Base-by-base conservation (phyloP, 768 basidiomycete genomes). In the Calocera viscosa region DNA sequence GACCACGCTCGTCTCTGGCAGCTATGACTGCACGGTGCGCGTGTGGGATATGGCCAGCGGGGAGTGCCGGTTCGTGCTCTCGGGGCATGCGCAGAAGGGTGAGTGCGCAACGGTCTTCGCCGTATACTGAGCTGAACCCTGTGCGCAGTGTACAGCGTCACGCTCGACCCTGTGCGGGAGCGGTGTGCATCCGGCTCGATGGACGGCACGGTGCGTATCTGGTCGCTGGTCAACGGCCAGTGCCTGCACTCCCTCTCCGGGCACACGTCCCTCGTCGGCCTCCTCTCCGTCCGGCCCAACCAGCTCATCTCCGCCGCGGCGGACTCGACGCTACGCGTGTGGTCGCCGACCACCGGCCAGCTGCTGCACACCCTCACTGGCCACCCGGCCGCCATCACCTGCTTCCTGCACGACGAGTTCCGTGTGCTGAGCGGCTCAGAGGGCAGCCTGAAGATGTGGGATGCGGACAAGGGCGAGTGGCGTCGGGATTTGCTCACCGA, bases 391-490 rank as follows among this genome's bases (percentile, higher is more conserved):
- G 94, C 95, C n/a, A 98, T 99, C 71, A 98, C 96, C 19, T 99
- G 95, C 78, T 97, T 98, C 82, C 93, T 95, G 76, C 94, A 96
- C 71, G 95, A 98, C 75, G 94, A 98, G 75, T 92, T 91, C 80
- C 97, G 96, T 74, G 91, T 98, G 49, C 82, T 99, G 32, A 91
- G 89, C 72, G 95, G 95, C 14, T 91, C 89, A 16, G 96, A 98
- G 71, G 96, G 96, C 17, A 92, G 90, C 67, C 81, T 99, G 71
- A 97, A 97, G 81, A 90, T 98, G 87, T 99, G 96, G 96, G 90
- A 97, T 74, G 82, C 95, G 68, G 79, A 87, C 39, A 90, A 94
- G 66, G 96, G 95, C 24, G 82, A 83, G 0, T 86, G 91, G 40
- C 86, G 92, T 14, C 82, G 92, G 35, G 96, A 97, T 74, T 80